Percentiles rank a stretch among this genome's conserved stretches.
Evolutionary conservation across 352 stramenopile genomes (phyloP).

Genomic region (Globisporangium nunn): DNA sequence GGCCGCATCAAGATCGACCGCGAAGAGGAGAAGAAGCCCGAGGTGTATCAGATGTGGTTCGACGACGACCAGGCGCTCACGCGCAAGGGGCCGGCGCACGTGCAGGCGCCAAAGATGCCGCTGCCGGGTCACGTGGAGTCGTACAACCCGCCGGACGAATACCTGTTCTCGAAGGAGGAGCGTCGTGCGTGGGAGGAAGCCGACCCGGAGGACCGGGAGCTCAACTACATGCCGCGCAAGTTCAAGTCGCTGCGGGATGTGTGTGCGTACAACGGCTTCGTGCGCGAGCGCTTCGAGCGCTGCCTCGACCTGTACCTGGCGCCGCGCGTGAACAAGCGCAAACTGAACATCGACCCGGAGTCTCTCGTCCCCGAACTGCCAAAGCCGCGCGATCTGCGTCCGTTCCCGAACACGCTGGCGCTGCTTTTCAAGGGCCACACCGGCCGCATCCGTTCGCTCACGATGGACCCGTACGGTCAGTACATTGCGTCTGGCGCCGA

Average conservation of each 20-base stretch:
- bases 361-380: constrained; percentile 95
- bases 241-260: constrained; percentile 96
- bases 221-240: constrained; percentile 97
- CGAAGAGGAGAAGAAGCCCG: constrained; percentile 89
- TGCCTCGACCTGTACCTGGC: constrained; percentile 99
- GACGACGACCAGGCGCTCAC: constrained; percentile 85
- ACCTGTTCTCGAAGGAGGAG: constrained; percentile 96
- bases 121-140: constrained; percentile 97
- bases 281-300: constrained; percentile 98
- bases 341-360: constrained; percentile 98
- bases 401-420: constrained; percentile 95
- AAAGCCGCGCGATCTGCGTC: constrained; percentile 94
- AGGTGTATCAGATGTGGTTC: constrained; percentile 91
- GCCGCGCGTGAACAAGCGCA: constrained; percentile 92
- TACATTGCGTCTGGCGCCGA: constrained; percentile 95
- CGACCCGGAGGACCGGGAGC: constrained; percentile 93
- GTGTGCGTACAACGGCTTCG: constrained; percentile 93
- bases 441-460: constrained; percentile 89
- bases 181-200: constrained; percentile 92
- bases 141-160: constrained; percentile 99
- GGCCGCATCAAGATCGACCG: constrained; percentile 91
- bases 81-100: constrained; percentile 92
- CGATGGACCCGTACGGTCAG: constrained; percentile 94
- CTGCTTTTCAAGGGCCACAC: constrained; percentile 87
- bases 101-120: constrained; percentile 96